Base-by-base conservation (phyloP, 2,329 filamentous ascomycete genomes). In the Clonostachys solani region DNA sequence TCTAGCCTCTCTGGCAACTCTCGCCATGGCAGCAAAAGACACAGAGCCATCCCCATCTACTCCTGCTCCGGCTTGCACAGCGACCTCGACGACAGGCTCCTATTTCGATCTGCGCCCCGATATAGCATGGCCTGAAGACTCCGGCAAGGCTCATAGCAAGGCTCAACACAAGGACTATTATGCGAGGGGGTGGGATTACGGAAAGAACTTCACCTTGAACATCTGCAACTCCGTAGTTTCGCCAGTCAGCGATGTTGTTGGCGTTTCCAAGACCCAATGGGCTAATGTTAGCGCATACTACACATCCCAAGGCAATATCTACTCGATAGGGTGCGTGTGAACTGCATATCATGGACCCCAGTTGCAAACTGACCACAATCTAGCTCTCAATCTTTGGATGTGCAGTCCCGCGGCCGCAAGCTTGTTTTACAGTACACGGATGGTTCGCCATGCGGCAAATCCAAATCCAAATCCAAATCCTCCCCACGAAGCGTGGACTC, bases 221-320 rank as follows among this genome's bases (percentile, higher is more conserved):
- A 84, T 94, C 56, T 94, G 89, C 69, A 83, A 77, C 35, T 74
- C 87, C 2, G 86, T 92, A n/a, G 77, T 91, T 15, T 81, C 87
- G 55, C 71, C 79, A 15, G 71, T 87, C 17, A 70, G 76, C 40
- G 72, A 81, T 51, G 79, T 87, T 10, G 75, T 80, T 12, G 87
- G 84, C n/a, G 64, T 92, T 5, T 74, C 83, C 41, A 73, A 79
- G 64, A 62, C 63, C 47, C 57, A 74, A 43, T 89, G 83, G 83
- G 72, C 72, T 66, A 92, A 92, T 56, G 80, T 92, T 54, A 90
- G 86, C 72, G 89, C 87, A 17, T 92, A 84, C 60, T 94, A 92
- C 61, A 75, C 78, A 60, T 72, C 74, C 43, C 75, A 79, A 41
- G 83, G 81, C 41, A 80, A 85, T 60, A 71, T 79, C 42, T 91